Base-by-base conservation (phyloP, 805 yeast genomes). In the Myxozyma neotropica region DNA sequence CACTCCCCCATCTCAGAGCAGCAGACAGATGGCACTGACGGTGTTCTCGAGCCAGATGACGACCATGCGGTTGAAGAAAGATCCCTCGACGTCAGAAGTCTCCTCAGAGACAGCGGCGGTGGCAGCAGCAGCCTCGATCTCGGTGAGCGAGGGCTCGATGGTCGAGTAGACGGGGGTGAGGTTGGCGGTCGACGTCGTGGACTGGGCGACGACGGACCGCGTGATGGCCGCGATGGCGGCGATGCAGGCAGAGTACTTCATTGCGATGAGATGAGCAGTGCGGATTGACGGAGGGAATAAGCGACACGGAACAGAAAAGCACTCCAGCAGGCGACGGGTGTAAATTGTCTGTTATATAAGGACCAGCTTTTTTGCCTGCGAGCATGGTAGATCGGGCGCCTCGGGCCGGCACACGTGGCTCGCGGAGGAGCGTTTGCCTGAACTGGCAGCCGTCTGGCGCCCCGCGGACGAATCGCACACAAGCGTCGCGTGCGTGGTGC, bases 41-140 rank as follows among this genome's bases (percentile, higher is more conserved):
- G 83, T 81, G 72, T 79, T 79, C 72, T 80, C 84, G 63, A 81
- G 75, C 78, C 80, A 81, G 64, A 81, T 77, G 66, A 74, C 72
- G 54, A 72, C 70, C 55, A 78, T 69, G 55, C 80, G 74, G 68
- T 78, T 74, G 66, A 77, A 77, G 24, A 70, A 74, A 15, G 68
- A 63, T 61, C 82, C 82, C 19, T 65, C 57, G 35, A 79, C 80
- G 57, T 71, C 65, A 15, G 77, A 70, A 29, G 77, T 72, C 49
- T 65, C 58, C 55, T 62, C 63, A 47, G 71, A 71, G 15, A 72
- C 69, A n/a, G 77, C 76, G 24, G 71, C 71, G 38, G 74, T 62
- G 21, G 66, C 66, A 42, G 58, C 59, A 10, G 64, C 65, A 13
- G 61, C 61, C 31, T 38, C 71, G 46, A 78, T 69, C 50, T 72